Conservation (phyloP, 768 basidiomycete species). For the Dioszegia aurantiaca region DNA sequence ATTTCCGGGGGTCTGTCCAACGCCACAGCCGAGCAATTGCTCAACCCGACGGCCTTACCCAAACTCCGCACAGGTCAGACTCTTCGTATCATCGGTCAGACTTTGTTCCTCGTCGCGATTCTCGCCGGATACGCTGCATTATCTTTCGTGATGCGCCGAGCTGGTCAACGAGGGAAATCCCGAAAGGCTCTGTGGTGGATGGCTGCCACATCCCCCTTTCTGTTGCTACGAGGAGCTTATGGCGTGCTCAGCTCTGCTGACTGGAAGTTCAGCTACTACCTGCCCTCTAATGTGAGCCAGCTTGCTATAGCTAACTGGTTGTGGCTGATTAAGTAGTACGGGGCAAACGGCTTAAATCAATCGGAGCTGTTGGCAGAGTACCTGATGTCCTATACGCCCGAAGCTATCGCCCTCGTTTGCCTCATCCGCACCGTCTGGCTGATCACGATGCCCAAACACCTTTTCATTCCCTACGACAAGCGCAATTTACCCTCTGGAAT, state of each 20-base stretch:
- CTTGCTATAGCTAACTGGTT: no score
- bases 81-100: conserved; percentile 20
- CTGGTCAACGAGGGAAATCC: conserved; percentile 2
- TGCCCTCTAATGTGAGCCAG: conserved; percentile 9
- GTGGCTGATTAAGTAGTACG: conserved; percentile 4
- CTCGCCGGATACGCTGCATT: conserved; percentile 7
- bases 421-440: conserved; percentile 10
- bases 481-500: not conserved
- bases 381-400: conserved; percentile 3
- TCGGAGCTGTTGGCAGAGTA: conserved; percentile 4
- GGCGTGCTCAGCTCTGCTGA: conserved; percentile 11
- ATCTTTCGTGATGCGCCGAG: conserved; percentile 17
- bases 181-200: conserved; percentile 10
- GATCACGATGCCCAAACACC: conserved; percentile 6
- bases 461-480: conserved; percentile 8
- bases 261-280: conserved; percentile 11
- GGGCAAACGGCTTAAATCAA: not conserved
- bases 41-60: not conserved
- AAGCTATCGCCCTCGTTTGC: conserved; percentile 6
- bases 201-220: conserved; percentile 1
- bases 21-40: not conserved
- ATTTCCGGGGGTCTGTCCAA: not conserved
- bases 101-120: conserved; percentile 16
- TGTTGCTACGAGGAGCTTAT: conserved; percentile 1
- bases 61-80: not conserved